Conservation (phyloP, 164 flowering plant genomes). For the Taxillus chinensis region DNA sequence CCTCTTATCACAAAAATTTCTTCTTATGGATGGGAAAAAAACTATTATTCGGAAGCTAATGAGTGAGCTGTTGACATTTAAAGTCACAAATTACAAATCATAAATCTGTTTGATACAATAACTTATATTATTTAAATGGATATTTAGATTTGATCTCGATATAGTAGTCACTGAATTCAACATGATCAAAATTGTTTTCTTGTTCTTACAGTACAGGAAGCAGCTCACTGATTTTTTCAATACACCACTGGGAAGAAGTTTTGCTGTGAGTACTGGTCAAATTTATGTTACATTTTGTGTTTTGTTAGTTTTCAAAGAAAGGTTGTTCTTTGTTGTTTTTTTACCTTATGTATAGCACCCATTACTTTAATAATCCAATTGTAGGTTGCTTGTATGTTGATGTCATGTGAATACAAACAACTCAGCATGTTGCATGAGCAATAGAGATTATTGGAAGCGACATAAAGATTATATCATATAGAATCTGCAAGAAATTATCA, state of each 20-base stretch:
- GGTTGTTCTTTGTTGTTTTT: neutral
- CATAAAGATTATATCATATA: no score
- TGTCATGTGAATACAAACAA: neutral
- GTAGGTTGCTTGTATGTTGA: neutral
- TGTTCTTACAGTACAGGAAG: conserved; percentile 72
- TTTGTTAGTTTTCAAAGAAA: neutral
- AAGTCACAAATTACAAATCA: no score
- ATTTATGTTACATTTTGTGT: neutral
- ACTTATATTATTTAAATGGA: neutral
- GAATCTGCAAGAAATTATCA: no score
- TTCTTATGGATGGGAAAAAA: no score
- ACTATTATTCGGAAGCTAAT: no score
- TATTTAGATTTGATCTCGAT: neutral
- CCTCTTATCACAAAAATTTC: no score
- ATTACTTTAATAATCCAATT: neutral
- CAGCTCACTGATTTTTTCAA: conserved; percentile 54
- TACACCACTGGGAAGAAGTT: conserved; percentile 70
- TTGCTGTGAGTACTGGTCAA: conserved; percentile 42
- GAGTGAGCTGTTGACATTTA: no score
- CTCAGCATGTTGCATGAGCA: neutral
- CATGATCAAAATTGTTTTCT: neutral
- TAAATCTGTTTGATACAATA: no score
- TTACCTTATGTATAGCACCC: neutral
- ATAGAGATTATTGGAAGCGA: no score
- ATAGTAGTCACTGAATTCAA: neutral